phyloP scores from a whole-genome alignment of 2,329 filamentous ascomycete species.

The Trichoderma citrinoviride region DNA sequence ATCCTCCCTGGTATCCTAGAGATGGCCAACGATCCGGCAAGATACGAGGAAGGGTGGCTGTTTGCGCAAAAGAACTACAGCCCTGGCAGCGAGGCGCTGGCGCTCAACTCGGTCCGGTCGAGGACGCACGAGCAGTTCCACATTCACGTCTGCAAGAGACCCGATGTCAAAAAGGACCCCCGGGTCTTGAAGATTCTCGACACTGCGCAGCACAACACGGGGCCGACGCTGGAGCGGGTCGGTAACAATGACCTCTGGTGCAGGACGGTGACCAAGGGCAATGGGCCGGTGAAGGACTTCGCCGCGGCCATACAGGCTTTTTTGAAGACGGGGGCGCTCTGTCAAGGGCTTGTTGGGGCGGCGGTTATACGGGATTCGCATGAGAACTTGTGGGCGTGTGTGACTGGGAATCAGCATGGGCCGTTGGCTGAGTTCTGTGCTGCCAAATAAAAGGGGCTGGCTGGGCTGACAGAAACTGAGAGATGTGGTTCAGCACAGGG shows the following conservation, averaged over 20 bases:
- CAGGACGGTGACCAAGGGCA: background rate
- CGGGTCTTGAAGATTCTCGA: background rate
- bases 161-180: background rate
- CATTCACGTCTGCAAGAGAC: background rate
- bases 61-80: background rate
- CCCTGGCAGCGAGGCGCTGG: background rate
- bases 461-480: background rate
- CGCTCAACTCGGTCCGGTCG: conserved; percentile 3
- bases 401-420: background rate
- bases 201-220: background rate
- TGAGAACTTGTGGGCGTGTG: background rate
- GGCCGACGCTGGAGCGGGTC: background rate
- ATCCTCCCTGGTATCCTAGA: background rate
- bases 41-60: background rate
- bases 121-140: conserved; percentile 10
- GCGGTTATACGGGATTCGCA: background rate
- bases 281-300: background rate
- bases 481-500: background rate
- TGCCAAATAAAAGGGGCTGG: background rate
- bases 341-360: background rate
- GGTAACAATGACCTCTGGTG: background rate
- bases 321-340: background rate
- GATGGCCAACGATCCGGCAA: background rate
- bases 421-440: background rate
- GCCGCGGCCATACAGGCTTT: background rate